Evolutionary conservation across 2,329 filamentous ascomycete species (phyloP), one percentile per base, ranked within the genome.

Genomic region (Xylariales sp.): DNA sequence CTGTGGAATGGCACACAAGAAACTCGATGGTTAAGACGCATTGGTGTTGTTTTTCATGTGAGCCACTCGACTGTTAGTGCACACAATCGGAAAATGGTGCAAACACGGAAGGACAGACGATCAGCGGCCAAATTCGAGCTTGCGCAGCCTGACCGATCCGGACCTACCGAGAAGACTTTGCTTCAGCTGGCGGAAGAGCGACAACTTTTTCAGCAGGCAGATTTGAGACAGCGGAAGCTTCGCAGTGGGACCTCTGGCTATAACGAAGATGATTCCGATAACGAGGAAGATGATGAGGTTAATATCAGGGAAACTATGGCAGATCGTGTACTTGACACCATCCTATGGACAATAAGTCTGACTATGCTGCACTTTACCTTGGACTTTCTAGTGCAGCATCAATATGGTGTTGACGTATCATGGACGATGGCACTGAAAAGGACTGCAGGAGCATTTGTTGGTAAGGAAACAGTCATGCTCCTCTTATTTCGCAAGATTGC

Each of bases 381-480:
- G 37, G 86, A 91, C 54, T 80, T 89, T 25, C 68, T 93, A 10
- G 85, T 89, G 16, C 84, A 88, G 57, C 74, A 83, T 49, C 87
- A 93, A 60, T 93, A 88, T 52, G 77, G 79, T n/a, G 70, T 80
- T 44, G 71, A 78, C 3, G 70, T 89, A 3, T 56, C 72, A 4
- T 88, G 81, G 80, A 40, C 53, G 1, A 60, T 66, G 17, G 71
- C 88, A 3, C 48, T 69, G 11, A 52, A 54, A 34, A 71, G 83
- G 32, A 69, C 78, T 2, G 53, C 62, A 2, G 70, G 69, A 28
- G 74, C 78, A 0, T 69, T 76, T 50, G 51, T 68, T 18, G 66
- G 78, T 83, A 63, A 43, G 65, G 15, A 32, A 18, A 19, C 18
- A 10, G 14, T 6, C 18, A 18, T 38, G 28, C 27, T 13, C 21